Evolutionary conservation across 768 basidiomycete genomes (phyloP).

Genomic region (Termitomyces sp.): DNA sequence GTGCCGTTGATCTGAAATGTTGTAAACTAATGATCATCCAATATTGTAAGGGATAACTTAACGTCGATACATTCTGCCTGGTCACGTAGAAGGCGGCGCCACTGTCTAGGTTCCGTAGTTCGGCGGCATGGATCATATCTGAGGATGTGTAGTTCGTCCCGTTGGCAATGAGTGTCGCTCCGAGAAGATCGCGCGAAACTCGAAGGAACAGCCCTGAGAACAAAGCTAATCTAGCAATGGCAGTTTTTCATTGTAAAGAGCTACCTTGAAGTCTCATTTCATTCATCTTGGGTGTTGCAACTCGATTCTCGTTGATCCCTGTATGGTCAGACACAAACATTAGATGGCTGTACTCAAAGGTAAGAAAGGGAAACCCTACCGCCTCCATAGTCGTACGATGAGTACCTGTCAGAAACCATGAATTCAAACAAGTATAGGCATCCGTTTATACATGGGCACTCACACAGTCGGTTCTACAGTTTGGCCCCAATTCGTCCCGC

Average conservation of each 20-base stretch:
- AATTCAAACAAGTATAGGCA: neutral
- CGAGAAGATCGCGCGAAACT: slow-evolving; percentile 42
- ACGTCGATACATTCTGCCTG: slow-evolving; percentile 38
- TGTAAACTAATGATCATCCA: neutral
- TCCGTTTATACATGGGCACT: slow-evolving; percentile 1
- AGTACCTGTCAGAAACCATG: slow-evolving; percentile 20
- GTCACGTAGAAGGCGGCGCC: slow-evolving; percentile 43
- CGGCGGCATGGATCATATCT: slow-evolving; percentile 35
- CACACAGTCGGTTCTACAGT: slow-evolving; percentile 50
- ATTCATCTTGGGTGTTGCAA: slow-evolving; percentile 44
- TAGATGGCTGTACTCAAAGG: neutral
- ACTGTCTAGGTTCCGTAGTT: slow-evolving; percentile 39
- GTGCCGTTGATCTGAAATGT: slow-evolving; percentile 31
- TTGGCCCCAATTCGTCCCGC: slow-evolving; percentile 62
- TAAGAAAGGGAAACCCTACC: slow-evolving; percentile 17
- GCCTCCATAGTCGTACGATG: slow-evolving; percentile 60
- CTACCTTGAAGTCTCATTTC: slow-evolving; percentile 48
- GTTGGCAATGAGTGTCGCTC: slow-evolving; percentile 38
- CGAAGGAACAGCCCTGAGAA: slow-evolving; percentile 43
- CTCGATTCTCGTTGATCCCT: slow-evolving; percentile 49
- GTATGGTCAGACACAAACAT: neutral
- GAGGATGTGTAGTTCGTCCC: slow-evolving; percentile 46
- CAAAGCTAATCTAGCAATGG: neutral
- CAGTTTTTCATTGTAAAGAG: neutral
- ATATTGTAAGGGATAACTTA: slow-evolving; percentile 13